phyloP scores from a whole-genome alignment of 306 rosid genomes.

The Prinsepia uniflora region DNA sequence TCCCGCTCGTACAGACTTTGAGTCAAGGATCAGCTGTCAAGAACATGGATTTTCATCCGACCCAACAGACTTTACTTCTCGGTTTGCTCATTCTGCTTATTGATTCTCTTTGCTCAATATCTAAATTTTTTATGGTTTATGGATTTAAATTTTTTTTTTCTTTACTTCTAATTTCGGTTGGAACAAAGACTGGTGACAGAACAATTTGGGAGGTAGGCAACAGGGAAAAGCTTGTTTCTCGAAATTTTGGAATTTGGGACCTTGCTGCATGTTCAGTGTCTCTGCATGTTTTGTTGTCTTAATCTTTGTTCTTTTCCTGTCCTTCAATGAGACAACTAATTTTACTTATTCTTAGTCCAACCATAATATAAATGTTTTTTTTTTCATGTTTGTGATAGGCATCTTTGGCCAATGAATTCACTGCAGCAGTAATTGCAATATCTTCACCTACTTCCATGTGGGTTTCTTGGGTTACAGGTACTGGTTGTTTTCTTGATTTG shows the following conservation, averaged over 20 bases:
- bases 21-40: slow-evolving; percentile 72
- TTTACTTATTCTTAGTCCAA: neutral
- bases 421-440: slow-evolving; percentile 3
- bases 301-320: no score
- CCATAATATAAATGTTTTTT: neutral
- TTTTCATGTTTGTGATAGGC: slow-evolving; percentile 2
- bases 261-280: slow-evolving; percentile 12
- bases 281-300: slow-evolving; percentile 7
- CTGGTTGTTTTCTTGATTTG: no score
- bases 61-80: slow-evolving; percentile 70
- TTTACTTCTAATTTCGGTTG: slow-evolving; percentile 2
- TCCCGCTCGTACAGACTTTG: slow-evolving; percentile 10
- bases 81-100: slow-evolving; percentile 35
- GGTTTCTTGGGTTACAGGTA: no score
- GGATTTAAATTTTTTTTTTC: neutral
- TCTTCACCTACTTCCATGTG: no score
- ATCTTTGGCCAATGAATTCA: slow-evolving; percentile 1
- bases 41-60: slow-evolving; percentile 93
- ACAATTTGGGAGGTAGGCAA: slow-evolving; percentile 19
- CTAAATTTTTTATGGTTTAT: neutral
- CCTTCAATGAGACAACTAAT: neutral
- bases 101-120: neutral
- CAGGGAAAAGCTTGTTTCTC: slow-evolving; percentile 13
- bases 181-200: slow-evolving; percentile 16
- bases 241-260: slow-evolving; percentile 18